Evolutionary conservation across 257 asterid genomes (phyloP).

Genomic region (Solanum virginianum): DNA sequence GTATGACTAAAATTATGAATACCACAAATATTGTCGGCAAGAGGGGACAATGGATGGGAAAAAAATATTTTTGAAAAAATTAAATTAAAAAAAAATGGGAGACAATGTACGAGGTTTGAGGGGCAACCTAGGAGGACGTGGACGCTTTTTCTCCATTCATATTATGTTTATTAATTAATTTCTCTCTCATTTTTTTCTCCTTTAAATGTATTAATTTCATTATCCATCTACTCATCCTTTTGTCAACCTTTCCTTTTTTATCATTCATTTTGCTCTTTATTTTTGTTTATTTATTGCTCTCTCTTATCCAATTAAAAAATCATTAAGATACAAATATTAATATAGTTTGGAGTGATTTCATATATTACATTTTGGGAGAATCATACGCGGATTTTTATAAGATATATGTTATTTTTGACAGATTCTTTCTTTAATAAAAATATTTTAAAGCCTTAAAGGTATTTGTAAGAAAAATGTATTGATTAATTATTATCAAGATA

Average conservation of each 20-base stretch:
- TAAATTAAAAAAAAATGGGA: background rate
- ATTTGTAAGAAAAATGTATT: background rate
- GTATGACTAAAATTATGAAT: background rate
- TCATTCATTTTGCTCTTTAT: background rate
- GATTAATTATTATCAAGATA: background rate
- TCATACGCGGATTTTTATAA: no score
- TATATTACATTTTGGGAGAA: no score
- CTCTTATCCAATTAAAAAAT: no score
- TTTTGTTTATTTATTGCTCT: background rate
- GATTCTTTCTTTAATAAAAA: background rate
- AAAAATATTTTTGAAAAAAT: background rate
- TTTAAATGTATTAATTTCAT: background rate
- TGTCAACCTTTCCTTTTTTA: slow-evolving; percentile 20
- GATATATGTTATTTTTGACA: no score
- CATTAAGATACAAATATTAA: no score
- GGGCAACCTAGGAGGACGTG: slow-evolving; percentile 26
- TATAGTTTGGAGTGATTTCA: no score
- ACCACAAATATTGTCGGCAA: slow-evolving; percentile 28
- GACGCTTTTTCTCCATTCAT: slow-evolving; percentile 32
- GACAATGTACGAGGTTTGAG: slow-evolving; percentile 36
- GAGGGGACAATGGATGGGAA: background rate
- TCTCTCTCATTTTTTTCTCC: background rate
- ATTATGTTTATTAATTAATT: background rate
- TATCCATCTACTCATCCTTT: background rate
- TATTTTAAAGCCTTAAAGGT: background rate